Percentiles rank a stretch among this genome's conserved stretches.
phyloP scores from a whole-genome alignment of 768 basidiomycete genomes.

The Suillus paluster region DNA sequence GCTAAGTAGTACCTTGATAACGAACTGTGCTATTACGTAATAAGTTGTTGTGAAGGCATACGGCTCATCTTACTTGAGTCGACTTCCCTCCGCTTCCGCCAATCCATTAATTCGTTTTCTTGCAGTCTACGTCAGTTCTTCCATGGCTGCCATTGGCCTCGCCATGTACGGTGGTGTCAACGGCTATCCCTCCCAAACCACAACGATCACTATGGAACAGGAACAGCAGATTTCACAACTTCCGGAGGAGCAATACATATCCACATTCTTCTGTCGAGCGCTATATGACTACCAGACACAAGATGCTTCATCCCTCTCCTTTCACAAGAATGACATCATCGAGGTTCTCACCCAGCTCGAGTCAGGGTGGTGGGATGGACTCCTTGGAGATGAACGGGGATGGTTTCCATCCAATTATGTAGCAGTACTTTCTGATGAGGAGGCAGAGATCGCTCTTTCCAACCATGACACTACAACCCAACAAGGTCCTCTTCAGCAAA shows the following conservation, averaged over 20 bases:
- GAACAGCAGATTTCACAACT: slow-evolving; percentile 18
- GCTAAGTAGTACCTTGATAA: slow-evolving; percentile 10
- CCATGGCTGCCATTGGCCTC: slow-evolving; percentile 31
- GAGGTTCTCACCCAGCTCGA: slow-evolving; percentile 91
- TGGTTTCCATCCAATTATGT: slow-evolving; percentile 99
- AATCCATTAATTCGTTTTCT: slow-evolving; percentile 15
- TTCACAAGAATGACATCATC: slow-evolving; percentile 86
- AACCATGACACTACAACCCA: slow-evolving; percentile 20
- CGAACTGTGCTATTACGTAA: slow-evolving; percentile 28
- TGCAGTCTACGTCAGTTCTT: slow-evolving; percentile 7
- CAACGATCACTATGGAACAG: slow-evolving; percentile 30
- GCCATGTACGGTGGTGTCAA: slow-evolving; percentile 22
- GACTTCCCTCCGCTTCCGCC: slow-evolving; percentile 9
- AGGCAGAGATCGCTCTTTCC: slow-evolving; percentile 70
- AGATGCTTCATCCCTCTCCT: slow-evolving; percentile 88
- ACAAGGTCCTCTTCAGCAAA: slow-evolving; percentile 19
- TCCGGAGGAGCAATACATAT: slow-evolving; percentile 61
- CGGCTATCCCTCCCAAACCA: slow-evolving; percentile 19
- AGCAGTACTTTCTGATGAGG: slow-evolving; percentile 73
- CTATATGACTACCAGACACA: slow-evolving; percentile 90
- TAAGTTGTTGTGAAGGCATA: slow-evolving; percentile 13
- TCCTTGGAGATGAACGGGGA: slow-evolving; percentile 86
- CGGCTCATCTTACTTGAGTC: slow-evolving; percentile 17
- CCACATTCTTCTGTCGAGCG: slow-evolving; percentile 86
- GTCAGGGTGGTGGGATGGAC: slow-evolving; percentile 98